Evolutionary conservation across 1,139 yeast species (phyloP), one percentile per base, ranked within the genome.

Genomic region (Wickerhamomyces sp.): DNA sequence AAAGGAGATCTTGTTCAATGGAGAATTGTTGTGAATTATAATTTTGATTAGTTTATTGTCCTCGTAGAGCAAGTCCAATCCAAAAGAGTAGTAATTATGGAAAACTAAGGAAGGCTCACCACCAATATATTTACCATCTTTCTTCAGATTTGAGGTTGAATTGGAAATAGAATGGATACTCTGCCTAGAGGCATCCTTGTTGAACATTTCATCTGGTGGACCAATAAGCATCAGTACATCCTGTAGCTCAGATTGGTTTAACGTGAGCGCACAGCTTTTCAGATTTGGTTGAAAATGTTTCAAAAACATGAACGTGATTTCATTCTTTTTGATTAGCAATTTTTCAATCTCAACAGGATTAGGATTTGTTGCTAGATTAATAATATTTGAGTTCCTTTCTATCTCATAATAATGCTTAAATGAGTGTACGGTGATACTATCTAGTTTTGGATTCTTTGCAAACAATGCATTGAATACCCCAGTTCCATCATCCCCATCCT

Each of bases 61-160:
- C 2, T 56, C 58, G 35, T 76, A 78, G 28, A 77, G 56, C 6
- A 77, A 56, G 52, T 78, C 84, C 33, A 78, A 55, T 0, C 85
- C 85, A 42, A 58, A 64, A 21, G 65, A 57, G 54, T 68, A 78
- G 53, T 78, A 78, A 51, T 77, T 78, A 55, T 78, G 82, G 48
- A 77, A 74, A 1, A 49, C 34, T 2, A 39, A 37, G 1, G 42
- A 32, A 3, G 37, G 22, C 3, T 37, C 16, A 18, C 13, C 36
- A 7, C 20, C 29, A 12, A 28, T 17, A 5, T n/a, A n/a, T n/a
- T 13, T 6, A 17, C 31, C 31, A 17, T 16, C 9, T 6, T 12
- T 17, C 7, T 7, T 24, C 7, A 8, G 20, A 28, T 4, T n/a
- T 24, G 27, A n/a, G 5, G n/a, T 25, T 15, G 16, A 13, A 19